phyloP scores from a whole-genome alignment of 169 alveolate species.

The Eimeria maxima region DNA sequence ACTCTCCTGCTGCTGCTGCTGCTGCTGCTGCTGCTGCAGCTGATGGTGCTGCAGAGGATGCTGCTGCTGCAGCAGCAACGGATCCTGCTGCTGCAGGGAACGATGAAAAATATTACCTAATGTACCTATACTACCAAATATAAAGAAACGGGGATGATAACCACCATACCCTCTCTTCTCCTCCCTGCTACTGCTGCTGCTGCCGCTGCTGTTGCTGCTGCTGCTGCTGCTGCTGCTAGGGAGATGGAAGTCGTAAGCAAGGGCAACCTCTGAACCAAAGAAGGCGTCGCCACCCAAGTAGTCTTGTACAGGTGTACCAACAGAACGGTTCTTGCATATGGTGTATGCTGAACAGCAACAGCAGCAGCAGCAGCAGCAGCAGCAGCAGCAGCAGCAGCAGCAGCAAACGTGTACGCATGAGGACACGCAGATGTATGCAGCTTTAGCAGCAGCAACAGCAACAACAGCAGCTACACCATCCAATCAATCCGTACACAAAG shows the following conservation, averaged over 20 bases:
- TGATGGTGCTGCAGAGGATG: neutral
- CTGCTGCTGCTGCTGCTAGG: constrained; percentile 37
- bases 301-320: neutral
- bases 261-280: neutral
- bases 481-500: neutral
- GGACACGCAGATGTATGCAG: neutral
- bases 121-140: neutral
- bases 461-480: neutral
- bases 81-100: neutral
- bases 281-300: constrained; percentile 17
- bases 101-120: neutral
- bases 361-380: too few species aligned
- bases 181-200: constrained; percentile 28
- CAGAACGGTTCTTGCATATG: constrained; percentile 4
- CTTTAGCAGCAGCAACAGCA: neutral
- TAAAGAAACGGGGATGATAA: neutral
- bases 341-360: constrained; percentile 7
- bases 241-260: constrained; percentile 23
- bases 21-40: constrained; percentile 7
- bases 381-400: neutral
- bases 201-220: constrained; percentile 31
- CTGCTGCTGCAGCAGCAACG: constrained; percentile 7
- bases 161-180: constrained; percentile 21
- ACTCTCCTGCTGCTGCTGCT: neutral
- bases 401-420: neutral